Evolutionary conservation across 1,139 yeast genomes (phyloP).

Genomic region (Yamadazyma taylorii): DNA sequence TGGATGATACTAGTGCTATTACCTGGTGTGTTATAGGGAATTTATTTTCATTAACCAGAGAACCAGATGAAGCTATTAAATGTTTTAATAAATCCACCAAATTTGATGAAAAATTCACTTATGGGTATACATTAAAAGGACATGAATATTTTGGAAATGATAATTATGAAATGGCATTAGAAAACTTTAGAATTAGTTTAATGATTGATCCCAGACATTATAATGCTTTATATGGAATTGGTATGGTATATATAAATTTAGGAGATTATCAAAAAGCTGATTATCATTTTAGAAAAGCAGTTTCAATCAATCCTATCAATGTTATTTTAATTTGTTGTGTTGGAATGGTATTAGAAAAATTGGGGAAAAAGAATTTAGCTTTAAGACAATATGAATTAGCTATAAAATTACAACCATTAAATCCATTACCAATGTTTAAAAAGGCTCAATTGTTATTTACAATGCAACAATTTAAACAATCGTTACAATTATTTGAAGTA

Average conservation of each 20-base stretch:
- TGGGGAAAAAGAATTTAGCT: conserved; percentile 70
- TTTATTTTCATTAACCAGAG: conserved; percentile 77
- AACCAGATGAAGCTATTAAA: conserved; percentile 86
- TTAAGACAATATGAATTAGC: conserved; percentile 83
- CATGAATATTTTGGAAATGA: conserved; percentile 90
- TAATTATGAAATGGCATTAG: conserved; percentile 86
- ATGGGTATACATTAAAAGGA: conserved; percentile 91
- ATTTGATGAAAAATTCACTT: conserved; percentile 71
- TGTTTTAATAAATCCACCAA: conserved; percentile 82
- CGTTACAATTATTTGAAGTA: conserved; percentile 71
- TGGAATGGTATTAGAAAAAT: conserved; percentile 88
- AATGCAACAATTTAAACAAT: conserved; percentile 68
- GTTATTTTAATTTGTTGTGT: conserved; percentile 89
- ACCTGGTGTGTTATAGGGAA: conserved; percentile 96
- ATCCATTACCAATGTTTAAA: conserved; percentile 85
- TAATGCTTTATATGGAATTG: conserved; percentile 94
- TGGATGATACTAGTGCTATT: conserved; percentile 66
- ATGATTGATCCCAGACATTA: conserved; percentile 80
- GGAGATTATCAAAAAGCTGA: conserved; percentile 87
- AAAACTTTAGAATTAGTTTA: conserved; percentile 77
- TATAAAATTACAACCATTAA: conserved; percentile 77
- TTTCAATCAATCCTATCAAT: conserved; percentile 85
- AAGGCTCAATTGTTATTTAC: conserved; percentile 80
- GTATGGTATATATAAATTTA: conserved; percentile 86
- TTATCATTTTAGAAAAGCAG: conserved; percentile 83